Evolutionary conservation across 2,329 filamentous ascomycete genomes (phyloP), one percentile per base, ranked within the genome.

Genomic region (Pseudogymnoascus sp.): DNA sequence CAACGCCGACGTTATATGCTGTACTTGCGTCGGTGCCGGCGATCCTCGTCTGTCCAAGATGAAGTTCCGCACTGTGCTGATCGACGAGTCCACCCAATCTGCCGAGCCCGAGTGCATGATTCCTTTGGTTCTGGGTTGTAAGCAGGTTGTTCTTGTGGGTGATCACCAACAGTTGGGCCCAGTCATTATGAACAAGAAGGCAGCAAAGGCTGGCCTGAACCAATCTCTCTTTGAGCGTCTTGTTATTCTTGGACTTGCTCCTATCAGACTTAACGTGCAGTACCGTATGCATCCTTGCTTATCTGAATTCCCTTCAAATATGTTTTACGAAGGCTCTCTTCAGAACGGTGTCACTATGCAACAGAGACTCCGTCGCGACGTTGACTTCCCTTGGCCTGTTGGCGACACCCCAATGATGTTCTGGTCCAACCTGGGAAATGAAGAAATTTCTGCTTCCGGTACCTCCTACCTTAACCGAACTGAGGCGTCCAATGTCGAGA

Each of bases 151-250:
- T n/a, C 84, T 99, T 37, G 95, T 99, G 44, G 95, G 95, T 73
- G 95, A 99, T 73, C 95, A 99, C 77, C 96, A 97, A 76, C 95
- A 99, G 75, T 85, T 99, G 68, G 95, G 95, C 0, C 95, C 95
- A 1, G 95, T 99, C 71, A 97, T 99, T 74, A 99, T 99, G 93
- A 99, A 99, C 83, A 99, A 99, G 83, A 97, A 97, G 78, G 95
- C 95, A 13, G 95, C 95, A 66, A 97, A 97, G 77, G 95, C 95
- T 63, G 95, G 95, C 65, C 82, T 99, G 15, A 97, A 97, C 77
- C 95, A 97, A 76, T 97, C 93, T n/a, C 82, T 99, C 9, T 99
- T 99, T 72, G 95, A 99, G 78, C 91, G 95, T 71, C 83, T 99
- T 60, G 93, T 97, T 70, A 91, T 93, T 71, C 83, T 97, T n/a